Conservation (phyloP, 2,329 filamentous ascomycete species). For the Fusarium sp. region DNA sequence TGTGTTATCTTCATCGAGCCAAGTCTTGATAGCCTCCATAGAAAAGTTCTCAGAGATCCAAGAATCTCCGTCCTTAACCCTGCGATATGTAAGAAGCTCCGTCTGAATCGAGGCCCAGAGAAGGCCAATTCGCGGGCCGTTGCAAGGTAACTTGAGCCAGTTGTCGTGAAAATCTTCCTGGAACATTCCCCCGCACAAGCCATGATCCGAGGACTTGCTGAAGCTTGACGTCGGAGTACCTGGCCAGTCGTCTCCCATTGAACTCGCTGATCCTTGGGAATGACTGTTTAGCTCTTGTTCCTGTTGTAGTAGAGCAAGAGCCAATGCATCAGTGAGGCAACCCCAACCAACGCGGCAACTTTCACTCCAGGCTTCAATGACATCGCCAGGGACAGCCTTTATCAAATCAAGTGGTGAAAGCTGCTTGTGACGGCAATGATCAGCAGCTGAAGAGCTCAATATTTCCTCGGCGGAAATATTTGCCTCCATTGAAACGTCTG, state of each 20-base stretch:
- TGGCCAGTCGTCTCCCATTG: neutral
- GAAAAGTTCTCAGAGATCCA: conserved; percentile 20
- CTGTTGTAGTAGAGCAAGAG: fast-evolving
- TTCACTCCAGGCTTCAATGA: neutral
- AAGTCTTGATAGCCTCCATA: neutral
- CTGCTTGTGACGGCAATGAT: fast-evolving
- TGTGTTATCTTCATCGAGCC: neutral
- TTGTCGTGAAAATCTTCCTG: fast-evolving
- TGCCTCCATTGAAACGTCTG: fast-evolving
- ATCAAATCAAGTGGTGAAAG: neutral
- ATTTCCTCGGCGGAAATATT: fast-evolving
- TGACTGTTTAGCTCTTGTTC: fast-evolving
- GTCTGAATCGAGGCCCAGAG: conserved; percentile 4
- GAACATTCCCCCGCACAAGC: fast-evolving
- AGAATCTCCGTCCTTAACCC: neutral
- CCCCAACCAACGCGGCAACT: neutral
- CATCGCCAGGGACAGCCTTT: fast-evolving
- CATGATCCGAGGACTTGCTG: fast-evolving
- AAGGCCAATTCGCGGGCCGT: neutral
- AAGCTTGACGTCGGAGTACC: neutral
- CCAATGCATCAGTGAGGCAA: neutral
- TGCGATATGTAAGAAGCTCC: conserved; percentile 24
- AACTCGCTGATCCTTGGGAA: fast-evolving
- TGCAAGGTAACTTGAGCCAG: neutral
- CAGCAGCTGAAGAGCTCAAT: neutral